phyloP scores from a whole-genome alignment of 768 basidiomycete species.

The Suillus brevipes region DNA sequence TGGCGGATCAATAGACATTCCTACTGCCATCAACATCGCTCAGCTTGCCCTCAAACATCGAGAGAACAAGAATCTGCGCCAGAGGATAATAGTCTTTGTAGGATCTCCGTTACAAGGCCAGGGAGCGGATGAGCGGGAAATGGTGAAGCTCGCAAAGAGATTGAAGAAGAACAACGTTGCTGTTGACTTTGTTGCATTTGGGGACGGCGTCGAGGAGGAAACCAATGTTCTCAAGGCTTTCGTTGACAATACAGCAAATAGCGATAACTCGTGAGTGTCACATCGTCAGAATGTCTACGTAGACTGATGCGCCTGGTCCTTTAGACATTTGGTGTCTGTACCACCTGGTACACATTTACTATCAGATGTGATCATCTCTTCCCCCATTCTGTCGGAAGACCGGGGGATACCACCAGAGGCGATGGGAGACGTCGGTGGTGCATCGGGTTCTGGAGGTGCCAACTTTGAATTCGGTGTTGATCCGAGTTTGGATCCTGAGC shows the following conservation, averaged over 20 bases:
- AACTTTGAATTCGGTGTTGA: constrained; percentile 91
- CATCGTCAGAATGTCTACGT: neutral
- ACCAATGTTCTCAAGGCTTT: constrained; percentile 75
- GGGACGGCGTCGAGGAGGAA: constrained; percentile 82
- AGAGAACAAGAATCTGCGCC: constrained; percentile 97
- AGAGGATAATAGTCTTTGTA: constrained; percentile 92
- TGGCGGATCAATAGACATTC: constrained; percentile 81
- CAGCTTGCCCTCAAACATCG: constrained; percentile 96
- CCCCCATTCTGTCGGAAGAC: constrained; percentile 80
- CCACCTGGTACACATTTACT: constrained; percentile 78
- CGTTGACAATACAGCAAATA: constrained; percentile 76
- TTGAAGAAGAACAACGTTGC: constrained; percentile 99
- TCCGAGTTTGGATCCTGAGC: constrained; percentile 92
- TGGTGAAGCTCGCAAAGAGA: constrained; percentile 92
- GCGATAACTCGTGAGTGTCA: constrained; percentile 80
- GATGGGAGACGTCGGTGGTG: constrained; percentile 52
- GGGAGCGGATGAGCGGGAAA: constrained; percentile 72
- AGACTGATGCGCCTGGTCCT: constrained; percentile 4
- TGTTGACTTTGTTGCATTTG: constrained; percentile 87
- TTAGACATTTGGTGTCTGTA: constrained; percentile 78
- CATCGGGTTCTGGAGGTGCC: constrained; percentile 46
- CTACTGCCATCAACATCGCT: constrained; percentile 89
- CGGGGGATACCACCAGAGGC: constrained; percentile 68
- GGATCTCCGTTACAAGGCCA: constrained; percentile 80
- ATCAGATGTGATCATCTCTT: constrained; percentile 79